These are phyloP conservation scores for Metschnikowia aberdeeniae DNA, from an alignment of 805 yeast species.

Conservation along the genomic window DNA sequence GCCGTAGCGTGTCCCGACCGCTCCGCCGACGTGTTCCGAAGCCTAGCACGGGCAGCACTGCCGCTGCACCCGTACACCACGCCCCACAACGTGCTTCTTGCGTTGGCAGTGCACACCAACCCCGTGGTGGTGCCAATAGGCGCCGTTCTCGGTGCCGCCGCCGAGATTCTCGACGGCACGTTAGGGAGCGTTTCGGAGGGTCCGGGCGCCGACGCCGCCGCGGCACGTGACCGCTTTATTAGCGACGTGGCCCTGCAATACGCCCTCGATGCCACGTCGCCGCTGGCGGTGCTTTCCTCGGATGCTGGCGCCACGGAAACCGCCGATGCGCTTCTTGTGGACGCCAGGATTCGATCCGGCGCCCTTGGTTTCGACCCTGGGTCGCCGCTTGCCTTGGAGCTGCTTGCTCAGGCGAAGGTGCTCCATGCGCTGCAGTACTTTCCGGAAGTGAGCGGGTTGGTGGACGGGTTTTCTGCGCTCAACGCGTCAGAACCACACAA, in stretches of 20 bases:
- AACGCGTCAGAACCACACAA: slow-evolving; percentile 17
- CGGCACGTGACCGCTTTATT: neutral
- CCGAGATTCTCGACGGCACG: neutral
- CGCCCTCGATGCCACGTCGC: neutral
- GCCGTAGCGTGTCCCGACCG: slow-evolving; percentile 7
- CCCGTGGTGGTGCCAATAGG: slow-evolving; percentile 8
- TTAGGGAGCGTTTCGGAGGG: too few relatives aligned
- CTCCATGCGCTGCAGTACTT: slow-evolving; percentile 12
- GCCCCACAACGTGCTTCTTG: slow-evolving; percentile 7
- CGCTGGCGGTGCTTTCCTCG: neutral
- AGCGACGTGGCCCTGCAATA: neutral
- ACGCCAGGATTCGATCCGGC: neutral
- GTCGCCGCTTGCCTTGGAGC: neutral
- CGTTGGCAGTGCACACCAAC: slow-evolving; percentile 9
- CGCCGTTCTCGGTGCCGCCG: neutral
- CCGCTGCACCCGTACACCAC: slow-evolving; percentile 5
- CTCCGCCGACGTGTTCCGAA: slow-evolving; percentile 2
- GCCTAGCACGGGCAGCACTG: slow-evolving; percentile 5
- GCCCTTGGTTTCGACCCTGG: neutral
- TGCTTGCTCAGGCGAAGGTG: slow-evolving; percentile 15
- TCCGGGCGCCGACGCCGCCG: too few relatives aligned
- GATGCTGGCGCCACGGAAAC: neutral
- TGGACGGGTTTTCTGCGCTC: slow-evolving; percentile 15
- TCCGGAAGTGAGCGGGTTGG: slow-evolving; percentile 14
- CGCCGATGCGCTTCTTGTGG: neutral